Base-by-base conservation (phyloP, 2,329 filamentous ascomycete species). In the Akanthomyces lecanii region DNA sequence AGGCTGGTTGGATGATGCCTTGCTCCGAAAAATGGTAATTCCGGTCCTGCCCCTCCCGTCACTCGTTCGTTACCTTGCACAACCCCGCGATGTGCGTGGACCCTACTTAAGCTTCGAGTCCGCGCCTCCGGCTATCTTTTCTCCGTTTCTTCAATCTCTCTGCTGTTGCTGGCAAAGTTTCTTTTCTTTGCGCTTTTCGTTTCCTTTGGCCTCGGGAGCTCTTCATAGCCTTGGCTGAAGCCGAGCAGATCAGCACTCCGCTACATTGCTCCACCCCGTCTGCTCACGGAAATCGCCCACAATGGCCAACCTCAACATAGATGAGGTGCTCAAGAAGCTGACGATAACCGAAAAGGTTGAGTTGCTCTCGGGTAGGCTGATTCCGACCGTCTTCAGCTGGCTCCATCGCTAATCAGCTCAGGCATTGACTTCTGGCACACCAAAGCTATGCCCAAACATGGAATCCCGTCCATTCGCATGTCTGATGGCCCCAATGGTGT, bases 361-460 rank as follows among this genome's bases (percentile, higher is more conserved):
- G 48, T 74, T 85, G 50, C 74, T 85, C 57, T 77, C 82, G 53
- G 81, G 81, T 81, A 65, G 59, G 74, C 63, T 40, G 25, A 30
- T 47, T 25, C 10, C 25, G 23, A 4, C 23, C 28, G 21, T 21
- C 3, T 23, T 30, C 5, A 18, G 10, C 18, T 60, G 6, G 62
- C 54, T 33, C 7, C 10, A 1, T 3, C 23, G 6, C 62, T 62
- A 42, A 64, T 38, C 12, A 21, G 4, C 33, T 4, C 12, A 82
- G 85, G 85, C 63, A 81, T 83, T 66, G 87, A 90, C 74, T 89
- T 89, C 69, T 90, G 88, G 88, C 85, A 89, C 69, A 88, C 87
- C 40, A 82, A 84, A 67, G 73, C 82, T 16, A 77, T 90, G 7
- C 83, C 84, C 11, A 72, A 84, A 25, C 81, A 86, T 68, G 82